A percentile compares a stretch with the other conserved stretches of the same genome.
phyloP scores from a whole-genome alignment of 257 asterid genomes.

The Osmanthus fragrans region DNA sequence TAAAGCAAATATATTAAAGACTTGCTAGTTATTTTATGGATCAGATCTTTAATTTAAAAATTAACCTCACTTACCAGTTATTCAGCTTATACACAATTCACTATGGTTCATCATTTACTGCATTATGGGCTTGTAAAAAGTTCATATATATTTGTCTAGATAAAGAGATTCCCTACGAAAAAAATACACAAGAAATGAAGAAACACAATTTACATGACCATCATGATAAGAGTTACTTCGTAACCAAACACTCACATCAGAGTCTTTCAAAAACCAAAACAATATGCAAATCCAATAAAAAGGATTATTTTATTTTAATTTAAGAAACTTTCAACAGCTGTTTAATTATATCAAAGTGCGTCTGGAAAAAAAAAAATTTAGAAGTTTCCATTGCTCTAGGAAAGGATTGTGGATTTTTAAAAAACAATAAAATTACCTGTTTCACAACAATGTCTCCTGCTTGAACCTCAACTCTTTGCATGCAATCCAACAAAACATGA shows the following conservation, averaged over 20 bases:
- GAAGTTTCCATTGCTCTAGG: neutral
- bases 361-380: neutral
- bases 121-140: neutral
- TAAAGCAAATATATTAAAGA: neutral
- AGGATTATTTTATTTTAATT: neutral
- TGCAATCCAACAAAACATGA: constrained; percentile 93
- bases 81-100: neutral
- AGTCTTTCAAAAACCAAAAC: neutral
- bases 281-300: neutral
- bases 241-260: neutral
- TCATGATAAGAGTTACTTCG: neutral
- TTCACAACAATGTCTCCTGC: constrained; percentile 41
- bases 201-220: neutral
- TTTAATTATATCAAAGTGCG: neutral
- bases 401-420: neutral
- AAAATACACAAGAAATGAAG: neutral
- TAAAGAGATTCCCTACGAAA: neutral
- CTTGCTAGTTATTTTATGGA: neutral
- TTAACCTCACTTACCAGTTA: neutral
- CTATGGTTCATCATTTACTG: neutral
- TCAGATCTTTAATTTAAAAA: neutral
- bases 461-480: constrained; percentile 89
- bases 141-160: neutral
- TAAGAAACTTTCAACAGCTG: neutral
- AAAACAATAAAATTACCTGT: neutral